Evolutionary conservation across 2,329 filamentous ascomycete genomes (phyloP).

Genomic region (Apiospora hydei): DNA sequence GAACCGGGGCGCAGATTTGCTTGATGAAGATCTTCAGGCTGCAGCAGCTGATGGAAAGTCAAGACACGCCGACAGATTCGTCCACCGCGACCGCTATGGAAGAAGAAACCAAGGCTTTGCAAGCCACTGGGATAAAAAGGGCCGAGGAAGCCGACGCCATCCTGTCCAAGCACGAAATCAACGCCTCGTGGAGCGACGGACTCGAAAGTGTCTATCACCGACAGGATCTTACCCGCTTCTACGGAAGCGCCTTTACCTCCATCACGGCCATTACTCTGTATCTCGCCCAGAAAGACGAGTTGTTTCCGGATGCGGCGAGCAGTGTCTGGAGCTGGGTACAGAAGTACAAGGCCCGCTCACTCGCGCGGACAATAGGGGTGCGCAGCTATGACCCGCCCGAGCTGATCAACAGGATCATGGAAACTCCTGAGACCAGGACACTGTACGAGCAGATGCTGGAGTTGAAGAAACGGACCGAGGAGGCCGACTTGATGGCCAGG

Average conservation of each 20-base stretch:
- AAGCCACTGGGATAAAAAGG: neutral
- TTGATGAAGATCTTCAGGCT: neutral
- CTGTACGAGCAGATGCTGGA: neutral
- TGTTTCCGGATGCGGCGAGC: neutral
- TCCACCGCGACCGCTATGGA: too few relatives aligned
- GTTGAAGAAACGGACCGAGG: neutral
- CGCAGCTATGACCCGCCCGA: constrained; percentile 1
- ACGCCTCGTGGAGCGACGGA: neutral
- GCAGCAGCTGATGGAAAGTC: neutral
- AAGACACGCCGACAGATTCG: rapidly evolving
- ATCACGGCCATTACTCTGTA: neutral
- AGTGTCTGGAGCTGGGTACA: neutral
- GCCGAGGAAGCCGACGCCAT: neutral
- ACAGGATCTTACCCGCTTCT: neutral
- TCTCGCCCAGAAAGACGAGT: neutral
- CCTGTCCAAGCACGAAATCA: neutral
- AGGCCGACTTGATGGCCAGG: neutral
- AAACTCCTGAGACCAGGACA: neutral
- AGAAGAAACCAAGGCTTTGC: neutral
- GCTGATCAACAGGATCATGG: neutral
- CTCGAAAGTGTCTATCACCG: neutral
- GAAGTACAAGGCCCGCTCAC: neutral
- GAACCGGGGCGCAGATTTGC: neutral
- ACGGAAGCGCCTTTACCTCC: neutral
- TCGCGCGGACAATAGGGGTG: neutral